Conservation (phyloP, 352 stramenopile species). For the Phytophthora syringae region DNA sequence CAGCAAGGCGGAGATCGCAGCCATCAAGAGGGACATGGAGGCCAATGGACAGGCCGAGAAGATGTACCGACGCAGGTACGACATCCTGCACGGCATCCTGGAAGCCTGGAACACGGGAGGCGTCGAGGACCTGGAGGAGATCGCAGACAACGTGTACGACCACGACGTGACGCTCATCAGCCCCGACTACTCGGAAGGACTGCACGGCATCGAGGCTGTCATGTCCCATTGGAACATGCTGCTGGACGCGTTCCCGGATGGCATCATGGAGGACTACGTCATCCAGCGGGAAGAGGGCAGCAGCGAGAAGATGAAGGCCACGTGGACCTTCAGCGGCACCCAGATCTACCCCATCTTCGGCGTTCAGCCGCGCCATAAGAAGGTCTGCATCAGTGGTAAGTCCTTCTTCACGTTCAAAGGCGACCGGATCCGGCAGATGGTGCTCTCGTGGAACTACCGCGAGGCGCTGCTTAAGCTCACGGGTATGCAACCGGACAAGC, state of each 20-base stretch:
- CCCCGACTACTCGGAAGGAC: constrained; percentile 65
- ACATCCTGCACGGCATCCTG: constrained; percentile 78
- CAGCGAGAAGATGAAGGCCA: constrained; percentile 72
- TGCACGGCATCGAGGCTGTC: constrained; percentile 70
- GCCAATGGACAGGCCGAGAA: constrained; percentile 61
- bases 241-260: constrained; percentile 77
- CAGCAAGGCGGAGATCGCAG: constrained; percentile 19
- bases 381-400: constrained; percentile 79
- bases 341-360: constrained; percentile 81
- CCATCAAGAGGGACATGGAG: constrained; percentile 32
- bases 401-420: constrained; percentile 83
- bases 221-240: constrained; percentile 77
- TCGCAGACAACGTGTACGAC: constrained; percentile 79
- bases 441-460: constrained; percentile 79
- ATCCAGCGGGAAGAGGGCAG: constrained; percentile 66
- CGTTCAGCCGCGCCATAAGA: constrained; percentile 74
- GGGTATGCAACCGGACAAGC: constrained; percentile 46
- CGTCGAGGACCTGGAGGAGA: constrained; percentile 86
- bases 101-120: constrained; percentile 84
- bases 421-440: constrained; percentile 74
- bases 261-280: constrained; percentile 86
- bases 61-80: constrained; percentile 67
- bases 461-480: constrained; percentile 80
- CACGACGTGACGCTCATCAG: constrained; percentile 73
- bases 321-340: constrained; percentile 81